Base-by-base conservation (phyloP, 2,329 filamentous ascomycete species). In the Claviceps pazoutovae region DNA sequence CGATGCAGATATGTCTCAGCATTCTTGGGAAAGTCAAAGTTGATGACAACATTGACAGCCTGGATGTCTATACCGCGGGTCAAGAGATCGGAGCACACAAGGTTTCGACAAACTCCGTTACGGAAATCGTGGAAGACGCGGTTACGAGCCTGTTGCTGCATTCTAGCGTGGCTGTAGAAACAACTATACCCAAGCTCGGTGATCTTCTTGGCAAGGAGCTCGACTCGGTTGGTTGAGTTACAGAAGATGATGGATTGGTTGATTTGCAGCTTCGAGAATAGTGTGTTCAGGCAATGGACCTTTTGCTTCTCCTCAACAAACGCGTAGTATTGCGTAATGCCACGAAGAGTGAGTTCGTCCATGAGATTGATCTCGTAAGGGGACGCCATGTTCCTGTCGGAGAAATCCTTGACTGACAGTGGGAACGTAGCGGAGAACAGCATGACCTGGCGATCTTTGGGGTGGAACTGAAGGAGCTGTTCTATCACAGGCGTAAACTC, bases 181-280 rank as follows among this genome's bases (percentile, higher is more conserved):
- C 93, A 98, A 1, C 93, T 98, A 71, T 98, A 98, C 58, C 93
- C 93, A 58, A 98, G 81, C 68, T 98, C 94, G 47, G 94, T 98
- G 64, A 98, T 98, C 71, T 98, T 98, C 78, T 98, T 98, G 49
- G 93, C 93, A 26, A 98, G 80, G 50, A 98, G 78, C 71, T 98
- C 93, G 55, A 98, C 93, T 58, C 93, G 88, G 69, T 97, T 97
- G 51, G 93, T 98, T 42, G 93, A 98, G 71, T 98, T 98, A 74
- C 93, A 98, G 74, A 98, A 98, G 67, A 98, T 98, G 73, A 98
- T 98, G 56, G 94, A 98, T 74, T 98, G 93, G 72, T 98, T 98
- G 73, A 98, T 98, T 71, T 98, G 91, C 16, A 98, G 82, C 71
- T 96, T 95, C 60, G 90, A 96, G 75, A 98, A 98, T 57, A 98